A percentile compares a stretch with the other conserved stretches of the same genome.
phyloP scores from a whole-genome alignment of 2,329 filamentous ascomycete genomes.

The Aureobasidium zeae region DNA sequence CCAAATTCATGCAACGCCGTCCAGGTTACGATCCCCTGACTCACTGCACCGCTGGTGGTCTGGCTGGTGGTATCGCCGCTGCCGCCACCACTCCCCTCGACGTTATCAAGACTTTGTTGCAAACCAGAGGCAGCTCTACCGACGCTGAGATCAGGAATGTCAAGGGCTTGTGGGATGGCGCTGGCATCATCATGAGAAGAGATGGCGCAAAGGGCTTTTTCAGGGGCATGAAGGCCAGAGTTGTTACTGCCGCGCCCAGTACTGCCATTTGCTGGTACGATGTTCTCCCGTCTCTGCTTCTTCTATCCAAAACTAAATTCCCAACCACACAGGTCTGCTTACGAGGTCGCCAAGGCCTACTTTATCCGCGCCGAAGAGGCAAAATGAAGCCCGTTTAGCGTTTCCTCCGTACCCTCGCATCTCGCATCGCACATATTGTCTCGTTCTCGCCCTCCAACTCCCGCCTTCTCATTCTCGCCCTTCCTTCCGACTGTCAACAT shows the following conservation, averaged over 20 bases:
- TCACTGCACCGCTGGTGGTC: conserved; percentile 83
- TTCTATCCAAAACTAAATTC: not conserved
- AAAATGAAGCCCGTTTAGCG: too few species aligned
- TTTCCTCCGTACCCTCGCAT: too few species aligned
- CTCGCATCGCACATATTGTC: too few species aligned
- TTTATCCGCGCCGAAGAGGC: conserved; percentile 42
- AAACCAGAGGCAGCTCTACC: conserved; percentile 76
- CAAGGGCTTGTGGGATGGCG: conserved; percentile 71
- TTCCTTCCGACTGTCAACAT: too few species aligned
- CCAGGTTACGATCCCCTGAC: conserved; percentile 86
- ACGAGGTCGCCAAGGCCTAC: conserved; percentile 60
- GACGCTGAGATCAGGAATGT: conserved; percentile 77
- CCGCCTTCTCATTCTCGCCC: too few species aligned
- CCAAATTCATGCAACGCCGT: conserved; percentile 73
- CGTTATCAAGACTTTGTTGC: conserved; percentile 94
- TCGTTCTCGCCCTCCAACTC: too few species aligned
- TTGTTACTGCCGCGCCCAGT: conserved; percentile 95
- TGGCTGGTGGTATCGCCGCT: conserved; percentile 88
- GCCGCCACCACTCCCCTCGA: conserved; percentile 93
- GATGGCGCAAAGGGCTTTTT: conserved; percentile 85
- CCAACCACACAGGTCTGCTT: conserved; percentile 46
- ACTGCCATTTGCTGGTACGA: conserved; percentile 99
- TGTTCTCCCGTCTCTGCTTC: conserved; percentile 23
- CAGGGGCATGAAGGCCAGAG: conserved; percentile 79
- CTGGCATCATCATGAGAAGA: conserved; percentile 68